phyloP scores from a whole-genome alignment of 148 eudicot species.

The Diospyros lotus region DNA sequence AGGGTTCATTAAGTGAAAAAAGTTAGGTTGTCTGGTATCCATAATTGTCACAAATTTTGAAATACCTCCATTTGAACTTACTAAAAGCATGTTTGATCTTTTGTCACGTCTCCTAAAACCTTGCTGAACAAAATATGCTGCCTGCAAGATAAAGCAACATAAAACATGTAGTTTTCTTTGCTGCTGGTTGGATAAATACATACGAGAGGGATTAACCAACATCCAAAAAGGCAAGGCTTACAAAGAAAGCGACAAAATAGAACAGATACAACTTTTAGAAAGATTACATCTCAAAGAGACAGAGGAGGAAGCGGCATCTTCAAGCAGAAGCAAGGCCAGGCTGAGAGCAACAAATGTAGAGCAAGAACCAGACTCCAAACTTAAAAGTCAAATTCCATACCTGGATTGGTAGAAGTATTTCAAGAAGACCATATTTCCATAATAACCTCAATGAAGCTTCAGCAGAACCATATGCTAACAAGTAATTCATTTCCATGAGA shows the following conservation, averaged over 20 bases:
- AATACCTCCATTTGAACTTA: conserved; percentile 20
- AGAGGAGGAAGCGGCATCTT: too few relatives aligned
- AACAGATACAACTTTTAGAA: too few relatives aligned
- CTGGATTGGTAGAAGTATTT: conserved; percentile 81
- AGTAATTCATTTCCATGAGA: conserved; percentile 88
- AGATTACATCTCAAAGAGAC: too few relatives aligned
- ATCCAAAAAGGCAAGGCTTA: too few relatives aligned
- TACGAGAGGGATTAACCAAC: too few relatives aligned
- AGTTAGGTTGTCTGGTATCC: background rate
- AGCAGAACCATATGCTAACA: conserved; percentile 96
- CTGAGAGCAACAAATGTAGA: too few relatives aligned
- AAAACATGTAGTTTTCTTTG: background rate
- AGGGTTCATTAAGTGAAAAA: background rate
- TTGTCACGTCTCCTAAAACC: conserved; percentile 69
- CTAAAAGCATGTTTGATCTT: conserved; percentile 92
- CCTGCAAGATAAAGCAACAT: conserved; percentile 41
- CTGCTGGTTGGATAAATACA: too few relatives aligned
- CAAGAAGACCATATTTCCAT: conserved; percentile 76
- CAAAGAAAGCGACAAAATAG: too few relatives aligned
- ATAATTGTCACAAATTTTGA: background rate
- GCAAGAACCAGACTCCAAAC: background rate
- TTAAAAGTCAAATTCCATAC: conserved; percentile 29
- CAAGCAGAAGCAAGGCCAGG: too few relatives aligned
- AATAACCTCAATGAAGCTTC: conserved; percentile 81
- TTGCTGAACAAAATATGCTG: conserved; percentile 68